phyloP scores from a whole-genome alignment of 208 protist species.

The Crithidia acanthocephali region DNA sequence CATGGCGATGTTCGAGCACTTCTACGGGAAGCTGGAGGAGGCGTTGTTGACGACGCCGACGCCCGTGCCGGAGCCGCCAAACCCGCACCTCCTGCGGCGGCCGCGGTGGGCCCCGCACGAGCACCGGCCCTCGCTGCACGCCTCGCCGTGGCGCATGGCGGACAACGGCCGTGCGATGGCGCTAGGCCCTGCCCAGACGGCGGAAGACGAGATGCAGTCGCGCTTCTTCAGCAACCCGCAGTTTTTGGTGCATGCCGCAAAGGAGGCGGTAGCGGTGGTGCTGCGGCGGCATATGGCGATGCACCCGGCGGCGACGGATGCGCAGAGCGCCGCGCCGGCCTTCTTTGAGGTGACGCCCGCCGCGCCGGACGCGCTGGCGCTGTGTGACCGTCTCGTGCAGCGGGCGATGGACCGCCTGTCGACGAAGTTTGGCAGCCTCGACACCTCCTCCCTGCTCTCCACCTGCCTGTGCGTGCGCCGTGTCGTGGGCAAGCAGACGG shows the following conservation, averaged over 20 bases:
- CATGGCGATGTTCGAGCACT: conserved; percentile 60
- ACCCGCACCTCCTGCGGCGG: conserved; percentile 79
- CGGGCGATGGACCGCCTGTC: conserved; percentile 49
- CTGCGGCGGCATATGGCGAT: conserved; percentile 41
- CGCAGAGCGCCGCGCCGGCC: conserved; percentile 20
- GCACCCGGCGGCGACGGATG: conserved; percentile 39
- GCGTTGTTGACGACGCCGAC: conserved; percentile 89
- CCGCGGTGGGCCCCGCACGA: conserved; percentile 82
- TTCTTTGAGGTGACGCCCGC: conserved; percentile 29
- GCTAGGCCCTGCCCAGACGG: conserved; percentile 54
- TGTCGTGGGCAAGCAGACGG: conserved; percentile 68
- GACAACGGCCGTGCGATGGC: conserved; percentile 79
- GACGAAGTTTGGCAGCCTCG: conserved; percentile 38
- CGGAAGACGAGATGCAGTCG: conserved; percentile 81
- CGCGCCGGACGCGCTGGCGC: conserved; percentile 48
- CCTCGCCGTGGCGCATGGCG: conserved; percentile 78
- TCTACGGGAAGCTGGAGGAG: conserved; percentile 74
- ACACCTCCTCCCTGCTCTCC: conserved; percentile 70
- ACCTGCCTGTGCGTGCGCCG: conserved; percentile 63
- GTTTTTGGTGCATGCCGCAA: conserved; percentile 76
- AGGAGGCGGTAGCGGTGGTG: conserved; percentile 56
- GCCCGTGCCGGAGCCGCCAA: conserved; percentile 90
- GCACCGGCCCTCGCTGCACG: conserved; percentile 73
- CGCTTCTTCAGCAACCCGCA: conserved; percentile 88
- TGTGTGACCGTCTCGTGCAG: conserved; percentile 65